Evolutionary conservation across 169 alveolate genomes (phyloP), one percentile per base, ranked within the genome.

Genomic region (Plasmodium fragile): DNA sequence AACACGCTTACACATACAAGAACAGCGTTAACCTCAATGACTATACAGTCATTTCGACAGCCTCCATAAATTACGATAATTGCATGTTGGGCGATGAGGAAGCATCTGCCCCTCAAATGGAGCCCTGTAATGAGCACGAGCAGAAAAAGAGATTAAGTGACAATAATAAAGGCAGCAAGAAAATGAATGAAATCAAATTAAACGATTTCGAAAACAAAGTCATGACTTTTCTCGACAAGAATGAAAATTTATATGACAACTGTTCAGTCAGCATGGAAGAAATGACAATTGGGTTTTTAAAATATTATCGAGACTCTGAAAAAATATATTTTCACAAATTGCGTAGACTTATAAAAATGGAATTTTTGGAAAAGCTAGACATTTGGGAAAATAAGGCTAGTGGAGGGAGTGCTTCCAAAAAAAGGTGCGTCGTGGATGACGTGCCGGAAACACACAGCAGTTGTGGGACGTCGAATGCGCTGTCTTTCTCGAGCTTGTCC

Each of bases 191-290:
- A 11, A 22, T 22, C 8, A 73, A 89, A 78, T 59, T 89, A 43
- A 78, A 52, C 72, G 85, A 70, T 77, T 11, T 45, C 4, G 94
- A 89, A 89, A 89, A 65, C 32, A 65, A 16, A 18, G 16, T 89
- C 43, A 30, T 89, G 22, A 39, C 70, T 7, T 34, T 78, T 79
- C 55, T 89, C 5, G 43, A 77, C n/a, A 43, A 22, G 39, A 43
- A 79, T 77, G 81, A 81, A 55, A 45, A 89, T 78, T 36, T 79
- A 30, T 89, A 89, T 45, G 45, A 89, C 22, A 82, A 89, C 22
- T 18, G 55, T 65, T 71, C 90, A 4, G 49, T 89, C 39, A 89
- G 91, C 81, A 89, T 34, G 45, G 94, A 89, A 78, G 94, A 89
- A 65, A 89, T 89, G 16, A 89, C 34, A 16, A 59, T 65, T 1